Percentiles rank a stretch among this genome's conserved stretches.
These are phyloP conservation scores for Neurospora terricola DNA, from an alignment of 495 filamentous ascomycete species.

Conservation along the genomic window DNA sequence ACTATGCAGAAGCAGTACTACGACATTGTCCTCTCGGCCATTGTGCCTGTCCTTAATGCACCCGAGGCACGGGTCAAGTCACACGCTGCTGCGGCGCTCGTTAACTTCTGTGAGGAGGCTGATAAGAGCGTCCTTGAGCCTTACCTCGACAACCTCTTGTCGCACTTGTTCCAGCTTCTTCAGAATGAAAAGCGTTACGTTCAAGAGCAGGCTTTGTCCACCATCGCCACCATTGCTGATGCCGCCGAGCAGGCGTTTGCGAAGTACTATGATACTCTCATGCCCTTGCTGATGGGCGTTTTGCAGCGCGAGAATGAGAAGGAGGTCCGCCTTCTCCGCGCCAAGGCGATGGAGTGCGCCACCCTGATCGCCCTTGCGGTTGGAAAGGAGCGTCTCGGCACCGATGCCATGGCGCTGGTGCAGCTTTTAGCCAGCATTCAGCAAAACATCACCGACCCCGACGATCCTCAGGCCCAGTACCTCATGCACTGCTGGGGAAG, in stretches of 20 bases:
- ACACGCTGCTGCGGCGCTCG: slow-evolving; percentile 90
- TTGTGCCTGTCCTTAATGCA: slow-evolving; percentile 86
- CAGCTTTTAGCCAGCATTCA: slow-evolving; percentile 82
- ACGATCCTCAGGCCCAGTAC: slow-evolving; percentile 95
- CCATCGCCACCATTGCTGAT: slow-evolving; percentile 97
- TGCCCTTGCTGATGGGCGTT: slow-evolving; percentile 89
- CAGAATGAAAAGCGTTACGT: slow-evolving; percentile 89
- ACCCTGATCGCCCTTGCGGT: slow-evolving; percentile 94
- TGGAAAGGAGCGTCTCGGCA: slow-evolving; percentile 81
- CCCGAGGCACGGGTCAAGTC: slow-evolving; percentile 91
- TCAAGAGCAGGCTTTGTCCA: slow-evolving; percentile 95
- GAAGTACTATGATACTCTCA: slow-evolving; percentile 90
- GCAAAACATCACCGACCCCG: slow-evolving; percentile 74
- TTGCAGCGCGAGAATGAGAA: slow-evolving; percentile 81
- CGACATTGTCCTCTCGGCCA: slow-evolving; percentile 69
- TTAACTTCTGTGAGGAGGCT: slow-evolving; percentile 99
- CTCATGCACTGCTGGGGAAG: slow-evolving; percentile 98
- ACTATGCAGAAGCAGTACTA: slow-evolving; percentile 98
- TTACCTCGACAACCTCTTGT: slow-evolving; percentile 81
- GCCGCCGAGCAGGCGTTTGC: slow-evolving; percentile 91
- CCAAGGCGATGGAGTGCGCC: slow-evolving; percentile 99
- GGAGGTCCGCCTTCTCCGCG: slow-evolving; percentile 80
- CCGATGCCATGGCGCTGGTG: slow-evolving; percentile 76
- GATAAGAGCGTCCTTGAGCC: slow-evolving; percentile 88
- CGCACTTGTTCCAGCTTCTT: slow-evolving; percentile 70